phyloP scores from a whole-genome alignment of 2,329 filamentous ascomycete genomes.

The Trichoderma oligosporum region DNA sequence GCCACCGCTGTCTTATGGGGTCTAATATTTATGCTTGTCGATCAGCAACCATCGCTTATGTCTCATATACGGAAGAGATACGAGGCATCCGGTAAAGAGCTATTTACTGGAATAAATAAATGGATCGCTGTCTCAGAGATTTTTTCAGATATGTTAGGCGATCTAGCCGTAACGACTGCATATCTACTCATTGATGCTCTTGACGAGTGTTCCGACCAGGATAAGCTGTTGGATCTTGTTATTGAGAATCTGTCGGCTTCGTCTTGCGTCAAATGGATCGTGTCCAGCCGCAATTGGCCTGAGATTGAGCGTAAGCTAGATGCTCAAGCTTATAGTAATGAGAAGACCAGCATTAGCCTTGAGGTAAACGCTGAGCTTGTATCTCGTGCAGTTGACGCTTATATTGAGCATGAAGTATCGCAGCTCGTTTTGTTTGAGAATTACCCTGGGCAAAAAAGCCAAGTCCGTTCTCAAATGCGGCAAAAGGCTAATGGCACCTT shows the following conservation, averaged over 20 bases:
- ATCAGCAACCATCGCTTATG: conserved; percentile 32
- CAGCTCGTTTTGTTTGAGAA: not conserved
- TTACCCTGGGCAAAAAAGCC: conserved; percentile 6
- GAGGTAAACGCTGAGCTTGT: conserved; percentile 26
- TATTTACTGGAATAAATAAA: conserved; percentile 41
- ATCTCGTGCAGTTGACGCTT: conserved; percentile 4
- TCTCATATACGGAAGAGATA: conserved; percentile 35
- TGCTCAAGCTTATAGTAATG: not conserved
- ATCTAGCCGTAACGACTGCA: conserved; percentile 28
- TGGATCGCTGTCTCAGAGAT: conserved; percentile 37
- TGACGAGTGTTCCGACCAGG: conserved; percentile 39
- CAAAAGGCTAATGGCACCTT: conserved; percentile 36
- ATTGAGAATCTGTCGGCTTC: not conserved
- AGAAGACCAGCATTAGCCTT: not conserved
- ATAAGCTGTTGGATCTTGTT: not conserved
- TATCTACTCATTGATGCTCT: conserved; percentile 45
- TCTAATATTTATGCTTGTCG: conserved; percentile 39
- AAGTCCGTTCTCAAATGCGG: conserved; percentile 22
- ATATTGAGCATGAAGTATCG: not conserved
- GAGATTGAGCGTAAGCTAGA: conserved; percentile 21
- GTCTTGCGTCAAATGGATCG: not conserved
- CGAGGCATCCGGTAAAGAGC: conserved; percentile 29
- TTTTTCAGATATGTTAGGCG: conserved; percentile 39
- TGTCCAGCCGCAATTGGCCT: conserved; percentile 12
- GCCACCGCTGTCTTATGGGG: conserved; percentile 41